These are phyloP conservation scores for Fusarium albosuccineum DNA, from an alignment of 2,329 filamentous ascomycete species.

Conservation along the genomic window DNA sequence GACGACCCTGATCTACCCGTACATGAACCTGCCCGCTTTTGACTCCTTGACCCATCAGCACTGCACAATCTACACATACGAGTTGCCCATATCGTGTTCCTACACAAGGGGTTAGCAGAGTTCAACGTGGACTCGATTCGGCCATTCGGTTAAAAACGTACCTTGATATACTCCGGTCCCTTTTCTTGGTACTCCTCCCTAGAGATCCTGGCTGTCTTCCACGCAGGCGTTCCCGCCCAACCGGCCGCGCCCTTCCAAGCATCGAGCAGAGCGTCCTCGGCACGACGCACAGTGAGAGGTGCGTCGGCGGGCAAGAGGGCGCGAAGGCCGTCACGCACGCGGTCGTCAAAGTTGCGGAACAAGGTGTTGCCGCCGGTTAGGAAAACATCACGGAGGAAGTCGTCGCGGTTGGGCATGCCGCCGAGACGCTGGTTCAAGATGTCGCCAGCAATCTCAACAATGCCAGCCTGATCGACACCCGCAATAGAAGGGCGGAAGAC, in stretches of 20 bases:
- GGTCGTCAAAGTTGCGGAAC: conserved; percentile 88
- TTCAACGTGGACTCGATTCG: background rate
- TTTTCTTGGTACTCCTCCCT: conserved; percentile 91
- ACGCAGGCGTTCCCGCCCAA: conserved; percentile 77
- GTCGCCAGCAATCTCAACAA: conserved; percentile 91
- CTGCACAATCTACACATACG: conserved; percentile 57
- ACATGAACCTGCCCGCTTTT: conserved; percentile 40
- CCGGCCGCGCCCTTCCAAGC: conserved; percentile 93
- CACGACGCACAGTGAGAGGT: conserved; percentile 77
- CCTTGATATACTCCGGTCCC: conserved; percentile 94
- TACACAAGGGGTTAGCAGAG: conserved; percentile 47
- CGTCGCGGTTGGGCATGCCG: conserved; percentile 68
- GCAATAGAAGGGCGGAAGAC: conserved; percentile 94
- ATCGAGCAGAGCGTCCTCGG: conserved; percentile 83
- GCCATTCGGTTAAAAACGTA: conserved; percentile 49
- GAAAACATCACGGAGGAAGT: conserved; percentile 88
- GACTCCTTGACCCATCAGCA: conserved; percentile 38
- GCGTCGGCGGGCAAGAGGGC: conserved; percentile 78
- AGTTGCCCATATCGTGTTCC: conserved; percentile 77
- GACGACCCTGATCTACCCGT: conserved; percentile 33
- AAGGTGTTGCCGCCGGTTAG: conserved; percentile 93
- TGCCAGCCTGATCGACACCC: conserved; percentile 91
- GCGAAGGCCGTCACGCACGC: conserved; percentile 78
- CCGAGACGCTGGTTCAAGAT: conserved; percentile 87
- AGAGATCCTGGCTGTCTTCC: conserved; percentile 76